Evolutionary conservation across 1,139 yeast species (phyloP).

Genomic region (Wickerhamiella infanticola): DNA sequence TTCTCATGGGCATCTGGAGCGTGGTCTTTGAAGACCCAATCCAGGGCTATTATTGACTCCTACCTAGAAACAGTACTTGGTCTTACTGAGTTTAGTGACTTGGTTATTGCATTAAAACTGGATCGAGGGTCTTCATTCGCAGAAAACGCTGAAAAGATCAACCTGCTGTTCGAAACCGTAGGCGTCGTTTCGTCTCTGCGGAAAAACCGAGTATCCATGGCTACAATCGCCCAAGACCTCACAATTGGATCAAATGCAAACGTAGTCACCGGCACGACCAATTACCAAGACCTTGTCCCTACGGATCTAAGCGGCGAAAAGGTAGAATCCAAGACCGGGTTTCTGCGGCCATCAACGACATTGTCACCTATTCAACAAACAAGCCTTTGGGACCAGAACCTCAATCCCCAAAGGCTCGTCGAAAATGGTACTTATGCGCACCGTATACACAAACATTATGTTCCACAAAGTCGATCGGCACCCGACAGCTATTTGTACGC

Average conservation of each 20-base stretch:
- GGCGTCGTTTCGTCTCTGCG: slow-evolving; percentile 14
- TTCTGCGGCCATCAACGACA: background rate
- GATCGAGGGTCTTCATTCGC: slow-evolving; percentile 1
- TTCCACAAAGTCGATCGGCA: background rate
- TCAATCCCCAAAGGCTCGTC: background rate
- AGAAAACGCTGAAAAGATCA: slow-evolving; percentile 3
- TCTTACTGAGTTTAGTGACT: slow-evolving; percentile 10
- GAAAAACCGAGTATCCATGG: slow-evolving; percentile 10
- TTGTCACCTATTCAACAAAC: background rate
- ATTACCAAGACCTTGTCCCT: background rate
- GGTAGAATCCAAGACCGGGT: background rate
- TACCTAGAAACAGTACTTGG: slow-evolving; percentile 8
- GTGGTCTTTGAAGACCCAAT: background rate
- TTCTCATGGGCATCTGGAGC: slow-evolving; percentile 36
- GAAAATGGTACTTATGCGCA: background rate
- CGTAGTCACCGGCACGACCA: slow-evolving; percentile 7
- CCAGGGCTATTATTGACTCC: slow-evolving; percentile 3
- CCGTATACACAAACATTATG: background rate
- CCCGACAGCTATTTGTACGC: background rate
- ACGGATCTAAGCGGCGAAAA: background rate
- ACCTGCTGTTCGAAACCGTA: slow-evolving; percentile 10
- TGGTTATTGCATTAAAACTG: slow-evolving; percentile 11
- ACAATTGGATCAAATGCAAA: slow-evolving; percentile 8
- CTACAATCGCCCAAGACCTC: slow-evolving; percentile 7
- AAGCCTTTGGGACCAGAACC: background rate